Evolutionary conservation across 208 protist genomes (phyloP).

Genomic region (Spongospora subterranea): DNA sequence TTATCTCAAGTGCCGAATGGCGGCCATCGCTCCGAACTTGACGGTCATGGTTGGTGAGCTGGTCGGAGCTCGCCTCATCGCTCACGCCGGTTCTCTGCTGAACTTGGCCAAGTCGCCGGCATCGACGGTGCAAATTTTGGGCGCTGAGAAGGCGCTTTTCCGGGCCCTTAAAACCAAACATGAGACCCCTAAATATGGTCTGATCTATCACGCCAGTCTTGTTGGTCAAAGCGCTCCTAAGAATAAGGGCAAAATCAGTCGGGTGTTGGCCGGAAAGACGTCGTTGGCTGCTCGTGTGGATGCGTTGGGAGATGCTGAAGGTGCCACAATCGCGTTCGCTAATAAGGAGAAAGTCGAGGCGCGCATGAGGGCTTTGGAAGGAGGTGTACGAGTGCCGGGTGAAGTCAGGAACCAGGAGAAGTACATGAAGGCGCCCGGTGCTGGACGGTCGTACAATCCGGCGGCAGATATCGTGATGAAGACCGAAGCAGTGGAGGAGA

Average conservation of each 20-base stretch:
- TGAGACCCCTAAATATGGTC: conserved; percentile 99
- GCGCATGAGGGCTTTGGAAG: conserved; percentile 65
- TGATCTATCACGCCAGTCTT: conserved; percentile 97
- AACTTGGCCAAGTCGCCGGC: conserved; percentile 97
- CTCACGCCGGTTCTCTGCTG: conserved; percentile 95
- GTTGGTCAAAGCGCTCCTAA: conserved; percentile 84
- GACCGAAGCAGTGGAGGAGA: conserved; percentile 11
- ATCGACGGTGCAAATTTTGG: conserved; percentile 98
- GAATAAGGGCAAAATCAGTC: conserved; percentile 86
- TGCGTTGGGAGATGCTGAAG: conserved; percentile 92
- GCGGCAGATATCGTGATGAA: conserved; percentile 54
- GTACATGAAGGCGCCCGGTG: conserved; percentile 39
- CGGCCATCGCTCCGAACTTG: conserved; percentile 97
- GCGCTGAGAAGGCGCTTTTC: conserved; percentile 98
- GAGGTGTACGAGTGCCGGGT: background rate
- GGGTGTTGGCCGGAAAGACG: conserved; percentile 96
- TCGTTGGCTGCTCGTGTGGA: conserved; percentile 95
- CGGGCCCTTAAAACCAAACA: conserved; percentile 94
- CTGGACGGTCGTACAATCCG: conserved; percentile 55
- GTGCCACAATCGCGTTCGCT: conserved; percentile 76
- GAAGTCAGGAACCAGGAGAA: background rate
- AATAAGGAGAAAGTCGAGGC: conserved; percentile 66
- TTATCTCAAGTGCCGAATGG: conserved; percentile 91
- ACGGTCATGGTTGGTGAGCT: conserved; percentile 92
- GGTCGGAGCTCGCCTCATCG: conserved; percentile 96